Evolutionary conservation across 768 basidiomycete genomes (phyloP).

Genomic region (Termitomyces sp.): DNA sequence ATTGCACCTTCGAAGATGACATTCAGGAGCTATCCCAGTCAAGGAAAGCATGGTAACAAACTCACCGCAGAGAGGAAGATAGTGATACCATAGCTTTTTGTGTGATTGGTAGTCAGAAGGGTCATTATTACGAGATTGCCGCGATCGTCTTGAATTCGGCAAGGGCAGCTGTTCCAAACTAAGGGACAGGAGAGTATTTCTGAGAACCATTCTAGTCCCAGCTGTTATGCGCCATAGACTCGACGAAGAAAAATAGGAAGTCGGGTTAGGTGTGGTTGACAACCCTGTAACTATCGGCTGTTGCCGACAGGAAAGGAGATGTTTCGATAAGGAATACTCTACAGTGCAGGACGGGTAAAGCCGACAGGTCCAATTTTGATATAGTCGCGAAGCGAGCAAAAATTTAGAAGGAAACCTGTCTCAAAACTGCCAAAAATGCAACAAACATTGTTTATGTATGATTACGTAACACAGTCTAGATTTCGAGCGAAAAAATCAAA

Average conservation of each 20-base stretch:
- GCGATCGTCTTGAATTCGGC: neutral
- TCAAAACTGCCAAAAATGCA: too few relatives aligned
- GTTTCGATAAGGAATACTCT: too few relatives aligned
- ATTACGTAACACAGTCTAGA: too few relatives aligned
- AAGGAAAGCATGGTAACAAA: neutral
- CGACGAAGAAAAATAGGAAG: neutral
- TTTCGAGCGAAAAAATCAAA: too few relatives aligned
- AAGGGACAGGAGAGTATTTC: constrained; percentile 17
- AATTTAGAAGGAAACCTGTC: too few relatives aligned
- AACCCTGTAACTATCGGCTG: neutral
- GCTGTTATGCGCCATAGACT: constrained; percentile 7
- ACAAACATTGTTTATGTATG: too few relatives aligned
- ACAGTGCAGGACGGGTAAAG: too few relatives aligned
- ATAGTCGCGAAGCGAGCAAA: too few relatives aligned
- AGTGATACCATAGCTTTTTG: constrained; percentile 50
- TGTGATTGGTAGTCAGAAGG: constrained; percentile 20
- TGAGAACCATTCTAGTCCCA: constrained; percentile 15
- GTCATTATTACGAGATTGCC: neutral
- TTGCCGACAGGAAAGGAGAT: neutral
- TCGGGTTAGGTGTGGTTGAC: neutral
- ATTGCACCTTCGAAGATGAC: constrained; percentile 30
- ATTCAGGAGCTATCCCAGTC: neutral
- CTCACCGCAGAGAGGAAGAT: constrained; percentile 53
- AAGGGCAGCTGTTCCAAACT: constrained; percentile 14
- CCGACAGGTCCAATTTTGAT: too few relatives aligned